phyloP scores from a whole-genome alignment of 345 rosid genomes.

The Heritiera fomes region DNA sequence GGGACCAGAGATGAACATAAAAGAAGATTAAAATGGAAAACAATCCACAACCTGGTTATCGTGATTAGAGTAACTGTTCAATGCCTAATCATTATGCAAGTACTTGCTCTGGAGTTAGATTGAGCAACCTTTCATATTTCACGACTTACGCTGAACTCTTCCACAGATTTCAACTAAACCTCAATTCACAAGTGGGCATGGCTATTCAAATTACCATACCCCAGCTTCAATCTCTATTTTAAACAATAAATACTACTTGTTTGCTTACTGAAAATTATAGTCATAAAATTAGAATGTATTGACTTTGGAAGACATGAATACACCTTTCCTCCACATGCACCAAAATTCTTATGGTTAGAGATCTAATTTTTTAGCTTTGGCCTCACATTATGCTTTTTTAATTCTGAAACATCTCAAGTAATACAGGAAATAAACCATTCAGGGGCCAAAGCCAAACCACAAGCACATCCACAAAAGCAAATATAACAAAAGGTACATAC shows the following conservation, averaged over 20 bases:
- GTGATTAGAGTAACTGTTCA: neutral
- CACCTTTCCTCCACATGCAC: neutral
- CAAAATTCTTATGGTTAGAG: neutral
- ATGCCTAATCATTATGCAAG: neutral
- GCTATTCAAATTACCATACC: conserved; percentile 4
- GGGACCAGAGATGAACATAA: neutral
- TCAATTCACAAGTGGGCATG: neutral
- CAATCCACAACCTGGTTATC: neutral
- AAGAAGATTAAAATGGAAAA: neutral
- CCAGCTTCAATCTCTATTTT: neutral
- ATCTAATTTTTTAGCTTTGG: neutral
- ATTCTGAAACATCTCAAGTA: conserved; percentile 1
- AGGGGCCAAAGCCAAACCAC: neutral
- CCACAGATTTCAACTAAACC: conserved; percentile 12
- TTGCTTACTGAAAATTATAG: neutral
- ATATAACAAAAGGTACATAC: neutral
- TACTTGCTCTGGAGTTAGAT: neutral
- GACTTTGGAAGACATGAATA: neutral
- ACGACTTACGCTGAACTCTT: neutral
- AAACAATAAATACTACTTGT: neutral
- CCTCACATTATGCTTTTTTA: neutral
- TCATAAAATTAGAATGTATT: neutral
- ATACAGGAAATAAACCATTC: conserved; percentile 7
- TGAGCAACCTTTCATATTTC: neutral
- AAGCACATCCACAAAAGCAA: neutral